These are phyloP conservation scores for Corymbia citriodora DNA, from an alignment of 441 rosid genomes.

Conservation along the genomic window DNA sequence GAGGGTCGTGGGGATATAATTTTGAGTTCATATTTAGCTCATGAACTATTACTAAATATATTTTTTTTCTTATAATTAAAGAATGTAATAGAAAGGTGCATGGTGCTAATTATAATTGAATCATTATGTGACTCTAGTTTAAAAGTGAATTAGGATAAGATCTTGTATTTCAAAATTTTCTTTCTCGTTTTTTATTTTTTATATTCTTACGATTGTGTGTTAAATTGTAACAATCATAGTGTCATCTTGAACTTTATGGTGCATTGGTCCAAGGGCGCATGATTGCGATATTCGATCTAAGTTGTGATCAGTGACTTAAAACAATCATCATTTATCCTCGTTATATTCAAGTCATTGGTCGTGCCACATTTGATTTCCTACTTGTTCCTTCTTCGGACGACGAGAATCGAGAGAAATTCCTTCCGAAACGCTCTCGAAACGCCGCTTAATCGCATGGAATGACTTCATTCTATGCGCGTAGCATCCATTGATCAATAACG, in stretches of 20 bases:
- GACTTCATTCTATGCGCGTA: not conserved
- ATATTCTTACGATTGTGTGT: too few species aligned
- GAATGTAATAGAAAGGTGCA: too few species aligned
- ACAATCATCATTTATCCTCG: not conserved
- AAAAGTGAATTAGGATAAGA: too few species aligned
- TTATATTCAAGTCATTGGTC: not conserved
- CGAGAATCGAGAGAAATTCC: not conserved
- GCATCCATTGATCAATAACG: not conserved
- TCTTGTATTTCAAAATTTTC: too few species aligned
- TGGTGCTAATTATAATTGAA: too few species aligned
- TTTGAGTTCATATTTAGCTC: fast-evolving
- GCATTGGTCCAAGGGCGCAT: fast-evolving
- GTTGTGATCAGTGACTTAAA: not conserved
- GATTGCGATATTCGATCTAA: not conserved
- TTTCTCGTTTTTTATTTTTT: too few species aligned
- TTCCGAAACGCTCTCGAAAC: not conserved
- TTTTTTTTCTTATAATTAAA: too few species aligned
- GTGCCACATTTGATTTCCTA: not conserved
- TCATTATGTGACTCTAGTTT: too few species aligned
- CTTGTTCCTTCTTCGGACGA: not conserved
- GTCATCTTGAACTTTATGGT: not conserved
- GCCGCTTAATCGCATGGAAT: not conserved
- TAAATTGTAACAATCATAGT: too few species aligned
- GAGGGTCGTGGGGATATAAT: fast-evolving
- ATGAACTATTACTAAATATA: not conserved